Percentiles rank a stretch among this genome's conserved stretches.
Evolutionary conservation across 306 rosid genomes (phyloP).

Genomic region (Prunus mume): DNA sequence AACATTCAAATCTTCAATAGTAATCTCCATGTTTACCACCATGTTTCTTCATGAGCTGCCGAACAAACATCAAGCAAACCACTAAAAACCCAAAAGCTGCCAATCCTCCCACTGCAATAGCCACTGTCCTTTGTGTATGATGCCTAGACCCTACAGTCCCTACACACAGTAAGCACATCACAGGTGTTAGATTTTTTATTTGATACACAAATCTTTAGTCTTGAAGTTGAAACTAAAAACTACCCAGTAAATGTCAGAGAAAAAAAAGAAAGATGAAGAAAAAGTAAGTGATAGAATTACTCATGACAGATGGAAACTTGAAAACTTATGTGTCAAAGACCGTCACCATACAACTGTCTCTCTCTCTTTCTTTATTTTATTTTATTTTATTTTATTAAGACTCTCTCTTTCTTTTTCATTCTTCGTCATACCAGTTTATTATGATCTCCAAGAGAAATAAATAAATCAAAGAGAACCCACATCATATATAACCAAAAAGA

Average conservation of each 20-base stretch:
- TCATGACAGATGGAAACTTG: neutral
- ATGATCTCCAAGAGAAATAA: neutral
- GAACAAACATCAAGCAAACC: conserved; percentile 60
- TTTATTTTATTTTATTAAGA: too few species aligned
- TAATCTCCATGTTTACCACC: conserved; percentile 46
- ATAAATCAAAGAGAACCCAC: neutral
- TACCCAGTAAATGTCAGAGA: too few species aligned
- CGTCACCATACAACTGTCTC: neutral
- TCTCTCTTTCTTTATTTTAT: neutral
- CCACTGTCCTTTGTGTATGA: conserved; percentile 66
- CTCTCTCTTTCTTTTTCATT: neutral
- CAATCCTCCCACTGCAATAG: conserved; percentile 85
- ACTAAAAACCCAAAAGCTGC: conserved; percentile 75
- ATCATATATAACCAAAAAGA: neutral
- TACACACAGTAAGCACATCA: conserved; percentile 20
- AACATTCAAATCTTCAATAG: neutral
- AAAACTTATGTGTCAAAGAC: neutral
- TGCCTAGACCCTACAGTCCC: conserved; percentile 34
- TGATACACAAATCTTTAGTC: too few species aligned
- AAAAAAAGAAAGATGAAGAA: neutral
- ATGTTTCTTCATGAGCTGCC: conserved; percentile 50
- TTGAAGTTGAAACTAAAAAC: too few species aligned
- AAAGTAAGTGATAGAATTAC: neutral
- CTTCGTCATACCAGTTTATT: neutral
- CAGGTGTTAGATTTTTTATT: too few species aligned